Base-by-base conservation (phyloP, 2,329 filamentous ascomycete species). In the Furcasterigmium furcatum region DNA sequence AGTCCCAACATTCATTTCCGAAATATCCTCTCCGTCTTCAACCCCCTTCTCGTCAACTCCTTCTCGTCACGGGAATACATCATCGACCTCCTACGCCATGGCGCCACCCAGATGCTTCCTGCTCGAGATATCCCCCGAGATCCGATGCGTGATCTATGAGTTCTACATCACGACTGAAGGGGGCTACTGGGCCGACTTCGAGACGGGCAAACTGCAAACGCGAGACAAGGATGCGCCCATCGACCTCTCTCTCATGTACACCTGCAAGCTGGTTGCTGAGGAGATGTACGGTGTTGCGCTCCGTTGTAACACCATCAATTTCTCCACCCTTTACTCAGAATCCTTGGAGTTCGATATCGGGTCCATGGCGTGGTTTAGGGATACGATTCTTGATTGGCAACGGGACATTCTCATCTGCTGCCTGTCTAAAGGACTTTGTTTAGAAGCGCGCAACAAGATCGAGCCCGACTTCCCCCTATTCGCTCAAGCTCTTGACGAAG, bases 281-380 rank as follows among this genome's bases (percentile, higher is more conserved):
- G 44, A 48, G 14, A 48, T 46, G 30, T 4, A 14, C 5, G 46
- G 44, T 21, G 3, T 48, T n/a, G 40, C 41, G 5, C 24, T 48
- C 5, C n/a, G 29, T 2, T 9, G 4, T 8, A 46, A 48, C 35
- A 32, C 40, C 10, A 29, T 48, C 9, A 41, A 19, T 20, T 43
- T 48, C 24, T 43, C 44, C 8, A 46, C 44, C 3, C 8, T 25
- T 5, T 19, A 42, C 1, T 36, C 44, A 1, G 19, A n/a, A 4
- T 13, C 35, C 18, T 14, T 22, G 19, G 35, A n/a, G 8, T 8
- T 3, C 13, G 30, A 14, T 8, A 3, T n/a, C 5, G 16, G 3
- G 3, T 3, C 14, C 9, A n/a, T 3, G 14, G 13, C 13, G 30
- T 32, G 5, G 30, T 13, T 14, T 13, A 13, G 14, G 30, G 7